These are phyloP conservation scores for Cladophialophora psammophila DNA, from an alignment of 2,329 filamentous ascomycete genomes.

Conservation along the genomic window DNA sequence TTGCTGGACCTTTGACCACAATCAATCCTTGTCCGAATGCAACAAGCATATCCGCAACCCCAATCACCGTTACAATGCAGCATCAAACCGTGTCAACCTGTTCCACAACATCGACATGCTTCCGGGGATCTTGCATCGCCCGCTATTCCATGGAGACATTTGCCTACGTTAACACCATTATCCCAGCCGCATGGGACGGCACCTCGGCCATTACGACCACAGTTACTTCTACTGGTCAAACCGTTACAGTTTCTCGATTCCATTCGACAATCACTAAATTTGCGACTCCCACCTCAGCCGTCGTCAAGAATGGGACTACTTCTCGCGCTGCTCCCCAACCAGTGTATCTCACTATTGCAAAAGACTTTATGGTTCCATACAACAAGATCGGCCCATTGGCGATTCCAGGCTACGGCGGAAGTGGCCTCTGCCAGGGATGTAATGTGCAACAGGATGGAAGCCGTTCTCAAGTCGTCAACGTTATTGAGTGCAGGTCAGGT, in stretches of 20 bases:
- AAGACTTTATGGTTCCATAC: conserved; percentile 36
- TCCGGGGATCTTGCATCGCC: conserved; percentile 29
- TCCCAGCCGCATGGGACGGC: conserved; percentile 33
- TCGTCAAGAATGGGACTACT: conserved; percentile 24
- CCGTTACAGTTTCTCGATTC: conserved; percentile 30
- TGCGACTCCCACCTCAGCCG: conserved; percentile 25
- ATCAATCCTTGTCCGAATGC: conserved; percentile 31
- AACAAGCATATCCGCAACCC: conserved; percentile 14
- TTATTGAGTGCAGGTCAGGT: conserved; percentile 34
- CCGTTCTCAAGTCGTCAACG: conserved; percentile 33
- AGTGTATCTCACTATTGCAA: conserved; percentile 31
- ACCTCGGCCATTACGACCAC: conserved; percentile 20
- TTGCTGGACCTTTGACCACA: conserved; percentile 30
- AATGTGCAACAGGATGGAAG: conserved; percentile 31
- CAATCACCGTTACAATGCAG: conserved; percentile 35
- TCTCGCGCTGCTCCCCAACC: conserved; percentile 19
- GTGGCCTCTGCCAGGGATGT: conserved; percentile 36
- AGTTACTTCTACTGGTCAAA: conserved; percentile 34
- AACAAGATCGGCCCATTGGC: conserved; percentile 37
- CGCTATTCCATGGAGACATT: conserved; percentile 31
- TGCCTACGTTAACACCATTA: conserved; percentile 36
- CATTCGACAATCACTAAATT: conserved; percentile 32
- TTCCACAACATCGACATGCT: conserved; percentile 25
- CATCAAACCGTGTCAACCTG: conserved; percentile 36
- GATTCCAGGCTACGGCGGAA: conserved; percentile 37